phyloP scores from a whole-genome alignment of 805 yeast species.

The Nakazawaea ernobii region DNA sequence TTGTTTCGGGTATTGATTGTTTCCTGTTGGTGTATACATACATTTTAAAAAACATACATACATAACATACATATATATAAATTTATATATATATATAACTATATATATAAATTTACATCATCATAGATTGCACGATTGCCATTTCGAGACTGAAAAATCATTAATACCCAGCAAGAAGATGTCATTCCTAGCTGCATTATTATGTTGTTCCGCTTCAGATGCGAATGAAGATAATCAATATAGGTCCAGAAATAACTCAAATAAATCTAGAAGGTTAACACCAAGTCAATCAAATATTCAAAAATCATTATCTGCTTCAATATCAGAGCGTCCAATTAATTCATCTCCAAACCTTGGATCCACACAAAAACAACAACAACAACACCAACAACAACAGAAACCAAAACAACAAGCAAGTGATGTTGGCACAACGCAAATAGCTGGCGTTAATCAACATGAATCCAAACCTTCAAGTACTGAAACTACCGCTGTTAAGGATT shows the following conservation, averaged over 20 bases:
- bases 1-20: too few relatives aligned
- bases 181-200: slow-evolving; percentile 27
- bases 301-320: slow-evolving; percentile 21
- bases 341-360: background rate
- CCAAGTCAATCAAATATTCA: slow-evolving; percentile 29
- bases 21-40: too few relatives aligned
- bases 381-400: background rate
- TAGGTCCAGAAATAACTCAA: slow-evolving; percentile 4
- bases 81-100: too few relatives aligned
- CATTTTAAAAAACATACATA: too few relatives aligned
- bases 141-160: background rate
- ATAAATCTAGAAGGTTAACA: slow-evolving; percentile 18
- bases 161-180: slow-evolving; percentile 11
- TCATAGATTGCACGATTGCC: background rate
- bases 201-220: slow-evolving; percentile 29
- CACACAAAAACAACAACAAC: background rate
- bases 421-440: background rate
- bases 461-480: slow-evolving; percentile 18
- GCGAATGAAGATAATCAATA: slow-evolving; percentile 20
- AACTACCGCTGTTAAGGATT: slow-evolving; percentile 26
- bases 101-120: background rate
- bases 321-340: background rate
- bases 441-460: background rate
- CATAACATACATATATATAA: too few relatives aligned
- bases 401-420: background rate